Conservation (phyloP, 805 yeast genomes). For the Saccharomycopsis malanga region DNA sequence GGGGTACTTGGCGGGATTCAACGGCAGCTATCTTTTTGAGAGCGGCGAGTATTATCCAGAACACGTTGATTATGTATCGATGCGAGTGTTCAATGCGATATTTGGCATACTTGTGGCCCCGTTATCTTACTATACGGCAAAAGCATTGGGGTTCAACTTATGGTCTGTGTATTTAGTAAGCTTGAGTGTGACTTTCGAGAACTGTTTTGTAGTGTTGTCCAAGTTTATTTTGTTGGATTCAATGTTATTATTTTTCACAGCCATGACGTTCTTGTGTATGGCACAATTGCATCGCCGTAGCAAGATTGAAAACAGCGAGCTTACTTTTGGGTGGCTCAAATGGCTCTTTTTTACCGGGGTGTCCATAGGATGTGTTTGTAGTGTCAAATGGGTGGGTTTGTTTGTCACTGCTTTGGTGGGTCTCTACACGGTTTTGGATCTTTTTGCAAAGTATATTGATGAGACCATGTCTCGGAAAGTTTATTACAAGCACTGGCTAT, state of each 20-base stretch:
- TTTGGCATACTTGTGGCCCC: slow-evolving; percentile 65
- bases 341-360: slow-evolving; percentile 62
- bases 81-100: slow-evolving; percentile 66
- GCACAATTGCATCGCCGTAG: slow-evolving; percentile 39
- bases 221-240: slow-evolving; percentile 73
- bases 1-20: slow-evolving; percentile 76
- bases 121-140: slow-evolving; percentile 62
- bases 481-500: slow-evolving; percentile 61
- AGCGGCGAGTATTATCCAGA: slow-evolving; percentile 62
- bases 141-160: slow-evolving; percentile 45
- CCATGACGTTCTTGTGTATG: slow-evolving; percentile 57
- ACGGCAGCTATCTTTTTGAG: slow-evolving; percentile 61
- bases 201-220: slow-evolving; percentile 61
- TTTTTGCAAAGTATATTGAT: slow-evolving; percentile 25
- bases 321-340: slow-evolving; percentile 35
- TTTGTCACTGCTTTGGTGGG: slow-evolving; percentile 60
- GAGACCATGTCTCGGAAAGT: slow-evolving; percentile 26
- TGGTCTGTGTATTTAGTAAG: slow-evolving; percentile 55
- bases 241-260: slow-evolving; percentile 68
- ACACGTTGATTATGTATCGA: slow-evolving; percentile 48
- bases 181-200: slow-evolving; percentile 58
- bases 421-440: slow-evolving; percentile 47
- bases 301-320: slow-evolving; percentile 31
- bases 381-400: slow-evolving; percentile 82
- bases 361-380: slow-evolving; percentile 75